A percentile compares a stretch with the other conserved stretches of the same genome.
Evolutionary conservation across 2,329 filamentous ascomycete genomes (phyloP).

Genomic region (Cladosporium sp.): DNA sequence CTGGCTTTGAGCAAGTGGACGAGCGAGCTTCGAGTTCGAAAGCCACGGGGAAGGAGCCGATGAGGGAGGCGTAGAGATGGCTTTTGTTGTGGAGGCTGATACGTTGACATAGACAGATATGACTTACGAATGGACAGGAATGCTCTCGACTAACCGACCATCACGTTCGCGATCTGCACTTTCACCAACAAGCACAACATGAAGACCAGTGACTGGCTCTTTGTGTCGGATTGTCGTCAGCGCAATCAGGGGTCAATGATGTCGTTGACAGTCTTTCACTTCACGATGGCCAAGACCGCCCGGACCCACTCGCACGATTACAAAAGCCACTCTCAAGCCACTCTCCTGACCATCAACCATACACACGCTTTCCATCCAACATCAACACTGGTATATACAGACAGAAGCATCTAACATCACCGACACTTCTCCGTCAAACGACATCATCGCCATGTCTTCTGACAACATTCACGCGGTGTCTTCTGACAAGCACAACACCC

Average conservation of each 20-base stretch:
- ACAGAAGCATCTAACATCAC: background rate
- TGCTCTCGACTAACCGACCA: background rate
- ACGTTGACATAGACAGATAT: background rate
- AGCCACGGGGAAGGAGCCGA: background rate
- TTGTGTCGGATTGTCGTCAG: background rate
- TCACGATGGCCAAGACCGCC: background rate
- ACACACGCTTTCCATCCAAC: background rate
- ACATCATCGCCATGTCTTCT: background rate
- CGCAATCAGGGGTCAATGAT: background rate
- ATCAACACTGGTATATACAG: background rate
- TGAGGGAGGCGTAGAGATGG: background rate
- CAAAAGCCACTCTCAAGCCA: background rate
- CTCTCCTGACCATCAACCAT: background rate
- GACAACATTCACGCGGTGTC: background rate
- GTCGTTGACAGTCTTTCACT: background rate
- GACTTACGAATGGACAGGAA: background rate
- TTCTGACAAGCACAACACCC: background rate
- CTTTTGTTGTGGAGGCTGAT: background rate
- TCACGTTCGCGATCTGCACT: background rate
- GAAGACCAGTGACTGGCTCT: background rate
- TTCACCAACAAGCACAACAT: background rate
- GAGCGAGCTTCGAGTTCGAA: background rate
- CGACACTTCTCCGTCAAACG: too few species aligned
- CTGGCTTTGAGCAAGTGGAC: background rate
- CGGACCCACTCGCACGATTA: background rate